Evolutionary conservation across 768 basidiomycete species (phyloP).

Genomic region (Mycena metata): DNA sequence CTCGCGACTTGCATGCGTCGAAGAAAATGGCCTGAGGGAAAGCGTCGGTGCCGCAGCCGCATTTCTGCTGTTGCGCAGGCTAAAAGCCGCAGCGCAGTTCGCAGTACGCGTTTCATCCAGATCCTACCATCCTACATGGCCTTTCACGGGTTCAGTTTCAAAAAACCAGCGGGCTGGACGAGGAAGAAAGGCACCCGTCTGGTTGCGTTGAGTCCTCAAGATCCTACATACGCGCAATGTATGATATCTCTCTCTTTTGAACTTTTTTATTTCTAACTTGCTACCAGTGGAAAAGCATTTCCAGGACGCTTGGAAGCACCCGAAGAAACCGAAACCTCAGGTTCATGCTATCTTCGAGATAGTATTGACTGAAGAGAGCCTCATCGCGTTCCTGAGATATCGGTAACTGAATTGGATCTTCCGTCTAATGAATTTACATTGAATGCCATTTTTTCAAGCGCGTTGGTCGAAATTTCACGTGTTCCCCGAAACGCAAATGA

Average conservation of each 20-base stretch:
- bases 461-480: conserved; percentile 46
- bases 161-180: conserved; percentile 11
- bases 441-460: conserved; percentile 40
- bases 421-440: neutral
- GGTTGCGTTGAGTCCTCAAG: conserved; percentile 29
- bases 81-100: conserved; percentile 32
- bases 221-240: conserved; percentile 30
- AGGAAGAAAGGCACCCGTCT: conserved; percentile 31
- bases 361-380: conserved; percentile 57
- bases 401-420: conserved; percentile 50
- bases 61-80: conserved; percentile 24
- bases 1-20: conserved; percentile 30
- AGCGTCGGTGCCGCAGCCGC: conserved; percentile 27
- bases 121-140: conserved; percentile 18
- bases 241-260: neutral
- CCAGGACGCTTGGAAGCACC: conserved; percentile 68
- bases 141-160: conserved; percentile 24
- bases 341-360: conserved; percentile 67
- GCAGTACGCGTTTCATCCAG: conserved; percentile 20
- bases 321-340: conserved; percentile 62
- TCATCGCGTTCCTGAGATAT: conserved; percentile 62
- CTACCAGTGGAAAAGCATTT: conserved; percentile 64
- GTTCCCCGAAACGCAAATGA: conserved; percentile 59
- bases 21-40: conserved; percentile 1
- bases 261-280: conserved; percentile 1